Conservation (phyloP, 768 basidiomycete genomes). For the Suillus variegatus region DNA sequence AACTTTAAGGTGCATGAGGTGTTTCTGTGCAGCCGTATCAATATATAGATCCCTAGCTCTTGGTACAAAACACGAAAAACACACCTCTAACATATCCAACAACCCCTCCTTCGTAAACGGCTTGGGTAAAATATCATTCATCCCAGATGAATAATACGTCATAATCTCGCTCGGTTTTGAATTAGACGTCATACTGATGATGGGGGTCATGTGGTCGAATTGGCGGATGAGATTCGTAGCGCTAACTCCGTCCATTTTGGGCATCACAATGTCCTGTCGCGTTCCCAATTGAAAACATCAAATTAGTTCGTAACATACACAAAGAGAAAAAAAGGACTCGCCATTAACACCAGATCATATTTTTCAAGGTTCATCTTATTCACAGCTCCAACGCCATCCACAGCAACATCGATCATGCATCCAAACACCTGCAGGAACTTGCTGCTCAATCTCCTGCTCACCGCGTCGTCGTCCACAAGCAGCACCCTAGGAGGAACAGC, state of each 20-base stretch:
- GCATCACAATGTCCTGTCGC: constrained; percentile 91
- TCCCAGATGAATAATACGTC: constrained; percentile 72
- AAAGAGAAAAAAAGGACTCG: constrained; percentile 35
- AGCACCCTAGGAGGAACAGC: constrained; percentile 88
- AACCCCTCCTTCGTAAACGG: constrained; percentile 96
- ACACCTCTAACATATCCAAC: constrained; percentile 87
- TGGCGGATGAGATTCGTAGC: constrained; percentile 93
- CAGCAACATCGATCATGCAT: constrained; percentile 91
- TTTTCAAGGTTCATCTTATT: constrained; percentile 96
- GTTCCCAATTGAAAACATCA: background rate
- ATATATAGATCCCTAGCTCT: background rate
- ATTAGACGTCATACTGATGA: constrained; percentile 98
- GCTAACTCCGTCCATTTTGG: constrained; percentile 82
- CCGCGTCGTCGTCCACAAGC: constrained; percentile 94
- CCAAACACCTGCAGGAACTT: constrained; percentile 97
- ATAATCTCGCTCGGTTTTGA: constrained; percentile 92
- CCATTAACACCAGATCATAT: constrained; percentile 96
- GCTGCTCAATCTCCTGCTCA: constrained; percentile 83
- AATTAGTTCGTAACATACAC: constrained; percentile 7
- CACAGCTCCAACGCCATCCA: constrained; percentile 90
- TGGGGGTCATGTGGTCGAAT: constrained; percentile 94
- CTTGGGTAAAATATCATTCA: constrained; percentile 97
- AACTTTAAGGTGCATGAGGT: constrained; percentile 82
- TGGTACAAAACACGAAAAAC: constrained; percentile 4
- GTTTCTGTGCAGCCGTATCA: constrained; percentile 53